A percentile compares a stretch with the other conserved stretches of the same genome.
phyloP scores from a whole-genome alignment of 202 grass and related monocot species.

The Setaria viridis region DNA sequence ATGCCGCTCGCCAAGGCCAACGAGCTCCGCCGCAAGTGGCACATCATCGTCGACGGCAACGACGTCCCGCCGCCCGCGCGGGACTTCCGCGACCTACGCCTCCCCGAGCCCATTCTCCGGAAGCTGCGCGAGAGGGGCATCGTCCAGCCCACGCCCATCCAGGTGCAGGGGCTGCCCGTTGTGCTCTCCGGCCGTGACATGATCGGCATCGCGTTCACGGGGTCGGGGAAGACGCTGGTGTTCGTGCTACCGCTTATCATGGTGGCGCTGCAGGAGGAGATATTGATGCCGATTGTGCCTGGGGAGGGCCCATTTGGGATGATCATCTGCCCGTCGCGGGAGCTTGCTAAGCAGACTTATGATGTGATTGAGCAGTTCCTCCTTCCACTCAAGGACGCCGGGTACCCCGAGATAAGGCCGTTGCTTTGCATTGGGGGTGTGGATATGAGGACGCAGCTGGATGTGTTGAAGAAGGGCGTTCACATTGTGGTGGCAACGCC shows the following conservation, averaged over 20 bases:
- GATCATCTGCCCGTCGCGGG: conserved; percentile 85
- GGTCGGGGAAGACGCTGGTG: conserved; percentile 86
- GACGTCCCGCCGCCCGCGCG: conserved; percentile 78
- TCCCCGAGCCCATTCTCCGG: conserved; percentile 73
- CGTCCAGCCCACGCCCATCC: conserved; percentile 89
- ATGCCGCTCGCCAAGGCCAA: conserved; percentile 72
- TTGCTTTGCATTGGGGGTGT: conserved; percentile 88
- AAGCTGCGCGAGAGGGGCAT: conserved; percentile 82
- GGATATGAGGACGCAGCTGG: conserved; percentile 81
- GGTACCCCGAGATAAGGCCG: conserved; percentile 73
- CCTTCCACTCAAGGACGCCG: conserved; percentile 47
- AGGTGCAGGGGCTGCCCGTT: conserved; percentile 87
- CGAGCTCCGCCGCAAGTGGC: conserved; percentile 80
- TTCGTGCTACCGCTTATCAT: conserved; percentile 93
- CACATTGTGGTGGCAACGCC: conserved; percentile 95
- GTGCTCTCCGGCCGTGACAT: conserved; percentile 86
- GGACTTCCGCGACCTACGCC: conserved; percentile 73
- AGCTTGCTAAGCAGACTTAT: conserved; percentile 90
- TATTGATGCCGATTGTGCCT: conserved; percentile 77
- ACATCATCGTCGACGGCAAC: conserved; percentile 83
- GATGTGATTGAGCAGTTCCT: conserved; percentile 91
- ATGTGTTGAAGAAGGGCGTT: conserved; percentile 87
- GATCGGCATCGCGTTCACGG: conserved; percentile 91
- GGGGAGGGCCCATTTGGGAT: conserved; percentile 59
- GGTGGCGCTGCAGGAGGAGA: conserved; percentile 85